Evolutionary conservation across 176 grass and related monocot species (phyloP).

Genomic region (Juncus effusus): DNA sequence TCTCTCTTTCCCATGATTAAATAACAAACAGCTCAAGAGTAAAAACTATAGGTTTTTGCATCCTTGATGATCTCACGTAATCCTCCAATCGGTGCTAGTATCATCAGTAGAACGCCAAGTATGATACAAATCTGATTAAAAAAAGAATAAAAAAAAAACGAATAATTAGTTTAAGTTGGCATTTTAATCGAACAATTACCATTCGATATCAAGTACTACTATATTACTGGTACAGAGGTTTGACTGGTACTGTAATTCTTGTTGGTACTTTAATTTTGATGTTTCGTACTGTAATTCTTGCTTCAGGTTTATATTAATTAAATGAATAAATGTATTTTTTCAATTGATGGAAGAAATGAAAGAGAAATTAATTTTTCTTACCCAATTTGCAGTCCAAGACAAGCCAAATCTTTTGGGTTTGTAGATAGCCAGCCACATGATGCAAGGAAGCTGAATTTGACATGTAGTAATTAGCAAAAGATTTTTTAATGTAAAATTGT

Average conservation of each 20-base stretch:
- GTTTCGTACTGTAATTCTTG: too few species aligned
- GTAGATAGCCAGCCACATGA: conserved; percentile 69
- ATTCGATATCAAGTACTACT: too few species aligned
- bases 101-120: conserved; percentile 63
- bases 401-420: conserved; percentile 56
- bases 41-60: conserved; percentile 36
- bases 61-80: conserved; percentile 37
- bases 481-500: not conserved
- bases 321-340: too few species aligned
- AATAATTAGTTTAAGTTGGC: too few species aligned
- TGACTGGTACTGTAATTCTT: too few species aligned
- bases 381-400: conserved; percentile 59
- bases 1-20: not conserved
- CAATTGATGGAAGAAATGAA: not conserved
- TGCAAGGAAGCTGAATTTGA: conserved; percentile 41
- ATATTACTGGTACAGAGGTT: too few species aligned
- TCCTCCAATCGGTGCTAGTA: conserved; percentile 65
- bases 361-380: conserved; percentile 1
- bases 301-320: too few species aligned
- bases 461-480: not conserved
- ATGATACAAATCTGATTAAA: conserved; percentile 40
- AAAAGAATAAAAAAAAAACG: conserved; percentile 1
- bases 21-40: conserved; percentile 17
- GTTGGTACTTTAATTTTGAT: too few species aligned
- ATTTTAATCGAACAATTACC: too few species aligned